phyloP scores from a whole-genome alignment of 2,329 filamentous ascomycete species.

The Fusarium duplospermum region DNA sequence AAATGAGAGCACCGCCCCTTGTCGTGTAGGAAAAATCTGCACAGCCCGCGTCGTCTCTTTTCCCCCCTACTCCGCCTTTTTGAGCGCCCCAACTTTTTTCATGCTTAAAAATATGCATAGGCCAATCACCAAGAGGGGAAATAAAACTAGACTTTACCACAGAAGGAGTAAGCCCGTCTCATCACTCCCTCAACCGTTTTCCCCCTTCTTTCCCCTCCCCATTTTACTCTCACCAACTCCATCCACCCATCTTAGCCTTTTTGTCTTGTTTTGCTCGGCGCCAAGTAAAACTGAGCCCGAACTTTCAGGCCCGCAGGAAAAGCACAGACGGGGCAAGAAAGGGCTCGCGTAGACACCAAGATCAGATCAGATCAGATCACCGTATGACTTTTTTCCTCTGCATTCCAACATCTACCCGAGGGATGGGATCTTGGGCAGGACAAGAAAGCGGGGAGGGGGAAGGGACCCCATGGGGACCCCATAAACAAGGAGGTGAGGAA shows the following conservation, averaged over 20 bases:
- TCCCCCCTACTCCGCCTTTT: conserved; percentile 11
- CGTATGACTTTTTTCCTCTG: conserved; percentile 3
- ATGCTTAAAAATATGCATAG: conserved; percentile 21
- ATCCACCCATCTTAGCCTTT: background rate
- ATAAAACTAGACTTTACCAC: background rate
- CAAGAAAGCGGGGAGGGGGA: background rate
- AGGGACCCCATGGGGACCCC: conserved; percentile 25
- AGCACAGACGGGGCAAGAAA: conserved; percentile 8
- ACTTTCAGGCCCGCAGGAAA: background rate
- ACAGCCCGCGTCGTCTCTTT: background rate
- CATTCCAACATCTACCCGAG: conserved; percentile 1
- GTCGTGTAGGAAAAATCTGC: background rate
- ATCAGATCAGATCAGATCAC: conserved; percentile 28
- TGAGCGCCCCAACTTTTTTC: conserved; percentile 12
- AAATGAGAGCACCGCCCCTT: background rate
- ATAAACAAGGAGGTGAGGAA: background rate
- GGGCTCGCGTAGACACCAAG: background rate
- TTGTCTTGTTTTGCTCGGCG: background rate
- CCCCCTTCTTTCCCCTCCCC: background rate
- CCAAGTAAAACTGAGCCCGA: background rate
- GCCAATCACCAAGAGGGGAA: background rate
- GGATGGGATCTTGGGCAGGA: background rate
- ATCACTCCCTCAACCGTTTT: background rate
- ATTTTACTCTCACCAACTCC: background rate
- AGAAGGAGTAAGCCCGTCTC: background rate